These are phyloP conservation scores for Verbascum thapsus DNA, from an alignment of 257 asterid genomes.

Conservation along the genomic window DNA sequence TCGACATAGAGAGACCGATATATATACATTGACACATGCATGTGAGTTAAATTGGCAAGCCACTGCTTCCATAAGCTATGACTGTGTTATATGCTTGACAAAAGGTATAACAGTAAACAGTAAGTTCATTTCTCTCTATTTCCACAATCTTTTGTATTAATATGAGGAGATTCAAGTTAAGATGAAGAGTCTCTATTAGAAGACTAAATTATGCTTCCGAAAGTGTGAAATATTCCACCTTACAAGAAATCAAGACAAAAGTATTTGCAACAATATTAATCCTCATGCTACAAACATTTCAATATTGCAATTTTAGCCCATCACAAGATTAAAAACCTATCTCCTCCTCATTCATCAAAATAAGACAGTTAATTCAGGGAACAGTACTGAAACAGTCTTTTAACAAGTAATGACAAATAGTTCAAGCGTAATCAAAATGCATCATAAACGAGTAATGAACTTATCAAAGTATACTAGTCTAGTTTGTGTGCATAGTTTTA, in stretches of 20 bases:
- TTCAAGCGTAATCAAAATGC: conserved; percentile 8
- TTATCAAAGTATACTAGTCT: neutral
- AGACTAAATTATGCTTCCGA: conserved; percentile 11
- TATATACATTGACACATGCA: too few species aligned
- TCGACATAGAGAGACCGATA: too few species aligned
- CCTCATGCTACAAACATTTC: conserved; percentile 13
- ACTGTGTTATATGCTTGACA: too few species aligned
- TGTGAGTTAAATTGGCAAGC: too few species aligned
- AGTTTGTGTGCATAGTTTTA: conserved; percentile 1
- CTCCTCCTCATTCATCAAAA: conserved; percentile 4
- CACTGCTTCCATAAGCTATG: too few species aligned
- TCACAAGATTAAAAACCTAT: neutral
- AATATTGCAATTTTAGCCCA: neutral
- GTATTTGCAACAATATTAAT: neutral
- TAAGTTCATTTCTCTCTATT: too few species aligned
- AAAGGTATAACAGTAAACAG: too few species aligned
- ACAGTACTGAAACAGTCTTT: neutral
- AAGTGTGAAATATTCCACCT: neutral
- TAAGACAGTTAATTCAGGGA: neutral
- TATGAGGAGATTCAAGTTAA: conserved; percentile 15
- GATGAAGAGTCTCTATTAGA: neutral
- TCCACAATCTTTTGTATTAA: too few species aligned
- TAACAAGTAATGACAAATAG: conserved; percentile 2
- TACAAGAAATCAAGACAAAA: conserved; percentile 10
- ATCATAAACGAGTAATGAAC: conserved; percentile 11